Percentiles rank a stretch among this genome's conserved stretches.
phyloP scores from a whole-genome alignment of 1,139 yeast species.

The Ashbya aceris region DNA sequence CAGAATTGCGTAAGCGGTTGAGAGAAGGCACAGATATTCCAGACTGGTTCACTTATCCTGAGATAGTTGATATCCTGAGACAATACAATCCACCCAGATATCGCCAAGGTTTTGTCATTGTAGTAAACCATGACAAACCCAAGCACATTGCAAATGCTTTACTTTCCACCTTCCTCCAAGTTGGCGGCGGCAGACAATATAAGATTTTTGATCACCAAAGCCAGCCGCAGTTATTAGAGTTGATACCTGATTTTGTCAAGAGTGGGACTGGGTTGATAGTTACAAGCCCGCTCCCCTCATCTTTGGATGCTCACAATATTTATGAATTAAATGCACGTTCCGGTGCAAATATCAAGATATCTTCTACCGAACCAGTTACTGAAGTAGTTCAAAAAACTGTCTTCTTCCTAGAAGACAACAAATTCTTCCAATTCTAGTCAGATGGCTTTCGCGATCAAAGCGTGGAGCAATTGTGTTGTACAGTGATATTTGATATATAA shows the following conservation, averaged over 20 bases:
- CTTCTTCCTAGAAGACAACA: conserved; percentile 65
- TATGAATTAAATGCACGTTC: conserved; percentile 39
- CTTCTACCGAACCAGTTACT: conserved; percentile 40
- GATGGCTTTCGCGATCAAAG: no score
- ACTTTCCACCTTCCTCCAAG: conserved; percentile 84
- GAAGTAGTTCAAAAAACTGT: conserved; percentile 67
- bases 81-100: conserved; percentile 91
- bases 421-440: conserved; percentile 46
- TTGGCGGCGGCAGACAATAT: conserved; percentile 77
- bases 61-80: conserved; percentile 83
- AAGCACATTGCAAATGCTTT: conserved; percentile 72
- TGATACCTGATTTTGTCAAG: conserved; percentile 72
- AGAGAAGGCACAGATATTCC: conserved; percentile 85
- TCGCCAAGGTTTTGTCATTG: conserved; percentile 74
- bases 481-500: no score
- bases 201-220: conserved; percentile 41
- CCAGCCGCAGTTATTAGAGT: conserved; percentile 22
- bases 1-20: conserved; percentile 82
- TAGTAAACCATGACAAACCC: conserved; percentile 32
- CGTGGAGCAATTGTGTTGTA: no score
- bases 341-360: conserved; percentile 46
- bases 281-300: conserved; percentile 28
- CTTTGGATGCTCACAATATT: conserved; percentile 41
- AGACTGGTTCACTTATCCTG: conserved; percentile 96
- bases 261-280: conserved; percentile 88